phyloP scores from a whole-genome alignment of 495 filamentous ascomycete species.

The Sporormia fimetaria region DNA sequence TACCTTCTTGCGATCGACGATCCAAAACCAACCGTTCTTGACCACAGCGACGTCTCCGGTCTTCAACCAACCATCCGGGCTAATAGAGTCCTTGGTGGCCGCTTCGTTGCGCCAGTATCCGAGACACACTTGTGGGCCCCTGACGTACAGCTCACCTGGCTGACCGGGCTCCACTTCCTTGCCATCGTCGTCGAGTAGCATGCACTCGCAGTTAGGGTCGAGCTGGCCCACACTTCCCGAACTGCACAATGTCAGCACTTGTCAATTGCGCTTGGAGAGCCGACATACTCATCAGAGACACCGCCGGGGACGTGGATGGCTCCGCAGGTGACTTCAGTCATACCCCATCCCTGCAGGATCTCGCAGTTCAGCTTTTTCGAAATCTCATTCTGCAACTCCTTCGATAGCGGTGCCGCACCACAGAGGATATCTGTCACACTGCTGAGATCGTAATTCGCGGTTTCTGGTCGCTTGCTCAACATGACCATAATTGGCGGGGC shows the following conservation, averaged over 20 bases:
- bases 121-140: constrained; percentile 29
- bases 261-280: neutral
- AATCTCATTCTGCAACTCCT: constrained; percentile 30
- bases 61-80: constrained; percentile 29
- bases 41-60: constrained; percentile 31
- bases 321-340: constrained; percentile 33
- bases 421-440: constrained; percentile 30
- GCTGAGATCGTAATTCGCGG: constrained; percentile 30
- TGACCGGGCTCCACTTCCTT: constrained; percentile 28
- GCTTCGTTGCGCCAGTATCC: constrained; percentile 31
- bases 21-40: constrained; percentile 30
- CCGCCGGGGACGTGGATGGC: constrained; percentile 25
- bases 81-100: constrained; percentile 27
- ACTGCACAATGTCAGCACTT: constrained; percentile 10
- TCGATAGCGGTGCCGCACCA: constrained; percentile 30
- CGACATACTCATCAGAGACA: constrained; percentile 23
- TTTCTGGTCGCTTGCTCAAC: constrained; percentile 31
- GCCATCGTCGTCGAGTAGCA: constrained; percentile 31
- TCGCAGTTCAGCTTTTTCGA: constrained; percentile 22
- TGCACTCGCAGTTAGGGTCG: constrained; percentile 29
- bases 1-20: constrained; percentile 33
- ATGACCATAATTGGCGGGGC: constrained; percentile 33
- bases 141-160: constrained; percentile 31
- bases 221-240: constrained; percentile 29
- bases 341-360: constrained; percentile 31